Conservation (phyloP, 1,284 basidiomycete genomes). For the Pseudozyma sp. region DNA sequence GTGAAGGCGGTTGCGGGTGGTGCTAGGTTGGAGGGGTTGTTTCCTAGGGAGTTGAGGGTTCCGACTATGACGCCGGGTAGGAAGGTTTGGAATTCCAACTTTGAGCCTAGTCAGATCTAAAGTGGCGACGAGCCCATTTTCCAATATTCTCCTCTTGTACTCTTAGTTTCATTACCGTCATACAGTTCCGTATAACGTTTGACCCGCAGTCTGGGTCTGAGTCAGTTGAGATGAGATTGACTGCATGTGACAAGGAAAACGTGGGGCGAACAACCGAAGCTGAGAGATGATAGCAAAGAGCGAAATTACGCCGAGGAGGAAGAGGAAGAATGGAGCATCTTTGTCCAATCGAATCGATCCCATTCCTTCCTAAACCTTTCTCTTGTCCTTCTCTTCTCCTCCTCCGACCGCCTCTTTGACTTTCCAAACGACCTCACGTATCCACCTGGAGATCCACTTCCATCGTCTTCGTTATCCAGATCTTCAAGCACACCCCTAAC, state of each 20-base stretch:
- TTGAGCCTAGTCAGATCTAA: conserved; percentile 12
- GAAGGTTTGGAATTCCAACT: conserved; percentile 49
- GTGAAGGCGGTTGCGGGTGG: conserved; percentile 52
- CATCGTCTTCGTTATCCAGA: conserved; percentile 78
- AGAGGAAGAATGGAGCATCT: conserved; percentile 35
- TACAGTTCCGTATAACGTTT: background rate
- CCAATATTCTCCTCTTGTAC: background rate
- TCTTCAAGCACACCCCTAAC: conserved; percentile 89
- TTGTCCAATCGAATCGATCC: conserved; percentile 70
- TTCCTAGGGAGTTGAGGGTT: conserved; percentile 65
- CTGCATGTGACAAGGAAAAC: background rate
- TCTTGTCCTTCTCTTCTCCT: conserved; percentile 76
- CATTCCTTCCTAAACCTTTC: conserved; percentile 75
- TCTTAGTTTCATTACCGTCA: conserved; percentile 3
- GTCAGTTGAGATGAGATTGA: background rate
- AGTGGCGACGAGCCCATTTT: too few relatives aligned
- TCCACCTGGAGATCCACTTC: background rate
- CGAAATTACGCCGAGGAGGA: background rate
- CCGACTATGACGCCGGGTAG: conserved; percentile 61
- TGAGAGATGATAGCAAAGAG: background rate
- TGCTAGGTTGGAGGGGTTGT: conserved; percentile 61
- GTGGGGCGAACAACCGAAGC: background rate
- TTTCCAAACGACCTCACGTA: conserved; percentile 71
- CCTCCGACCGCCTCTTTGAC: conserved; percentile 71
- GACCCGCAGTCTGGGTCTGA: background rate